Percentiles rank a stretch among this genome's conserved stretches.
Conservation (phyloP, 495 filamentous ascomycete genomes). For the Glarea lozoyensis region DNA sequence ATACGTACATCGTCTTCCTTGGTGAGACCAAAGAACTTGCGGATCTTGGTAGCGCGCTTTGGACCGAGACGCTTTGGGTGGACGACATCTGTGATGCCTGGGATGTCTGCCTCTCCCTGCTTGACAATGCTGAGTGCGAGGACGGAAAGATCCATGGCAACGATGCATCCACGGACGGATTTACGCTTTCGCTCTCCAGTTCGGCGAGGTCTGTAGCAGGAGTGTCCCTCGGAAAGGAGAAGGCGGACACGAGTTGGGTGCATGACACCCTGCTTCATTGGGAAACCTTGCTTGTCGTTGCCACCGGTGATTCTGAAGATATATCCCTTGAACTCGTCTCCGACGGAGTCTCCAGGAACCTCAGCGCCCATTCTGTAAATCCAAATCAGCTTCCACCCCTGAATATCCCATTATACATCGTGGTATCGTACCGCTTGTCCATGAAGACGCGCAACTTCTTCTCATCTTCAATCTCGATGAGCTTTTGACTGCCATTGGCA, state of each 20-base stretch:
- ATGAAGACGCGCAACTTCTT: slow-evolving; percentile 57
- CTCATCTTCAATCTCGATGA: slow-evolving; percentile 98
- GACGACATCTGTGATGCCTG: slow-evolving; percentile 91
- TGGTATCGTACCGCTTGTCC: slow-evolving; percentile 35
- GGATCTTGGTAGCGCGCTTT: slow-evolving; percentile 99
- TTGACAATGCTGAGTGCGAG: slow-evolving; percentile 91
- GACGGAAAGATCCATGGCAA: slow-evolving; percentile 86
- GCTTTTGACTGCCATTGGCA: slow-evolving; percentile 97
- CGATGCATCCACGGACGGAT: slow-evolving; percentile 96
- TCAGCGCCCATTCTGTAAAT: slow-evolving; percentile 72
- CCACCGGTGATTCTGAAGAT: slow-evolving; percentile 96
- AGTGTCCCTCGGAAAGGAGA: slow-evolving; percentile 84
- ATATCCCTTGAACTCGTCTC: slow-evolving; percentile 99
- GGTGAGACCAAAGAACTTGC: slow-evolving; percentile 94
- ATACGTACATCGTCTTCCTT: slow-evolving; percentile 98
- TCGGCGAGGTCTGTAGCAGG: slow-evolving; percentile 96
- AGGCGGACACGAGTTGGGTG: slow-evolving; percentile 96
- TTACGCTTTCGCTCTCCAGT: slow-evolving; percentile 98
- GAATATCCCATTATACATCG: slow-evolving; percentile 1
- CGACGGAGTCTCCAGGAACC: slow-evolving; percentile 86
- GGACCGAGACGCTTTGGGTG: slow-evolving; percentile 97
- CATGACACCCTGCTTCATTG: slow-evolving; percentile 99
- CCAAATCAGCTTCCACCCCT: slow-evolving; percentile 6
- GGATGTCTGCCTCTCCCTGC: slow-evolving; percentile 89
- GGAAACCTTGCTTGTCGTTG: slow-evolving; percentile 99